Percentiles rank a stretch among this genome's conserved stretches.
These are phyloP conservation scores for Incumbomyces delicatus DNA, from an alignment of 2,329 filamentous ascomycete genomes.

Conservation along the genomic window DNA sequence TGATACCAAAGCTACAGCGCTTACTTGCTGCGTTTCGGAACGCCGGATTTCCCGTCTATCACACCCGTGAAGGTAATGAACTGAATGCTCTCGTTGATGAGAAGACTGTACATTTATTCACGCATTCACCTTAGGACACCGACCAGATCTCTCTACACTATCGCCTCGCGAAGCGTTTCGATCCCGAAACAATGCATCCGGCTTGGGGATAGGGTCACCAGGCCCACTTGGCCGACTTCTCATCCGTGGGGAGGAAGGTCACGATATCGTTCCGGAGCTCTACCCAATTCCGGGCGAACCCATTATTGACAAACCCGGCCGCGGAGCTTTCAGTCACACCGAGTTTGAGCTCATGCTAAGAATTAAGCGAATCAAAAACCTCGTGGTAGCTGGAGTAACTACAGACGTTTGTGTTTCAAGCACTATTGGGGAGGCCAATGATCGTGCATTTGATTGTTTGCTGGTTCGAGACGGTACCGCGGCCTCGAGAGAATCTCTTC, in stretches of 20 bases:
- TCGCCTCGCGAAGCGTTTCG: slow-evolving; percentile 45
- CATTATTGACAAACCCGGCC: slow-evolving; percentile 47
- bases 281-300: slow-evolving; percentile 39
- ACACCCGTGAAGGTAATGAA: slow-evolving; percentile 39
- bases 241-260: slow-evolving; percentile 48
- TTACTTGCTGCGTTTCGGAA: slow-evolving; percentile 30
- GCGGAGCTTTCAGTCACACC: slow-evolving; percentile 44
- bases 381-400: slow-evolving; percentile 46
- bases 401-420: slow-evolving; percentile 48
- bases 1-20: slow-evolving; percentile 33
- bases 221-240: slow-evolving; percentile 51
- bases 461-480: slow-evolving; percentile 42
- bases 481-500: slow-evolving; percentile 32
- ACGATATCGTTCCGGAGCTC: slow-evolving; percentile 48
- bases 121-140: slow-evolving; percentile 44
- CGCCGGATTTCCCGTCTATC: slow-evolving; percentile 34
- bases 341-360: slow-evolving; percentile 44
- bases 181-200: slow-evolving; percentile 42
- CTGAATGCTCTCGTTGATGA: slow-evolving; percentile 33
- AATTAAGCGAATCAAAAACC: slow-evolving; percentile 43
- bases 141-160: slow-evolving; percentile 47
- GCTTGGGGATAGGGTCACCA: slow-evolving; percentile 41
- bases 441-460: slow-evolving; percentile 46
- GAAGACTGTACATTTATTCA: slow-evolving; percentile 43
- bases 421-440: slow-evolving; percentile 47